phyloP scores from a whole-genome alignment of 306 rosid species.

The Casuarina cunninghamiana region DNA sequence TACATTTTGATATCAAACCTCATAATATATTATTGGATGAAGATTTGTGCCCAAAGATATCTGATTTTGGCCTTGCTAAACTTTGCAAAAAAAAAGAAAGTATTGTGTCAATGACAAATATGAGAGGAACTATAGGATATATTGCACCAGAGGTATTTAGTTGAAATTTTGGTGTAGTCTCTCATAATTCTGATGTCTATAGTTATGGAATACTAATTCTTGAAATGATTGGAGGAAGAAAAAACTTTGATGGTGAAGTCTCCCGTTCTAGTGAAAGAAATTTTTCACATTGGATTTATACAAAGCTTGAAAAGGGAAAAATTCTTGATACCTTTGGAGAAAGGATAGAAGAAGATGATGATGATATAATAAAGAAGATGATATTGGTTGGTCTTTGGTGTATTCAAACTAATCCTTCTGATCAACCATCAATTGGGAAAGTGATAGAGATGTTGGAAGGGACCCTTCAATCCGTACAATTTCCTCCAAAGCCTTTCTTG shows the following conservation, averaged over 20 bases:
- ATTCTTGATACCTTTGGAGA: neutral
- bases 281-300: constrained; percentile 30
- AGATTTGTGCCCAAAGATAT: constrained; percentile 32
- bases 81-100: constrained; percentile 36
- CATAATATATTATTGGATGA: constrained; percentile 4
- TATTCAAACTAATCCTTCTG: constrained; percentile 32
- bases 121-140: constrained; percentile 38
- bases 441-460: constrained; percentile 49
- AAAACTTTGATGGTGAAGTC: neutral
- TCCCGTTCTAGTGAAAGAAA: neutral
- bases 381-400: constrained; percentile 39
- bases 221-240: constrained; percentile 41
- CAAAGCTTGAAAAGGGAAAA: constrained; percentile 15
- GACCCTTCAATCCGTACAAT: constrained; percentile 5
- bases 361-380: constrained; percentile 35
- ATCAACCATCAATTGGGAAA: constrained; percentile 41
- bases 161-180: constrained; percentile 28
- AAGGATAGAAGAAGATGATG: constrained; percentile 23
- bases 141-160: constrained; percentile 39
- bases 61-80: constrained; percentile 46
- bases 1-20: constrained; percentile 36
- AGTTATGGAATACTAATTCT: constrained; percentile 45
- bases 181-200: constrained; percentile 39
- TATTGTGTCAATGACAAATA: constrained; percentile 23
- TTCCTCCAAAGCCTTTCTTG: constrained; percentile 42